A percentile compares a stretch with the other conserved stretches of the same genome.
phyloP scores from a whole-genome alignment of 1,284 basidiomycete species.

The Ustilago nuda region DNA sequence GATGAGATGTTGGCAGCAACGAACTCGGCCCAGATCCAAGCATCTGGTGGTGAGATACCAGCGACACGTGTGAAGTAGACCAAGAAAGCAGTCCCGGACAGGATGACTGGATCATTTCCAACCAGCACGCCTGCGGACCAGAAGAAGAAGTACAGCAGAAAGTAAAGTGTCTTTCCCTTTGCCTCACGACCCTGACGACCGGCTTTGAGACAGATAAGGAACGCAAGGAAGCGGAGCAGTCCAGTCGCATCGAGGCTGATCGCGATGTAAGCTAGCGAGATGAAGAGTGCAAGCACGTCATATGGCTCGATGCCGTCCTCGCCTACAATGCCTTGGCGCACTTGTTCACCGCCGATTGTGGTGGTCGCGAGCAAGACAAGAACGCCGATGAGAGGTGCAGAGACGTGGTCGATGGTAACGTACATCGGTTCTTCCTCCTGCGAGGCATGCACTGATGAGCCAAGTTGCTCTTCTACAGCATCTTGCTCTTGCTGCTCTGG shows the following conservation, averaged over 20 bases:
- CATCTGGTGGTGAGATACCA: slow-evolving; percentile 74
- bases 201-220: slow-evolving; percentile 53
- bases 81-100: slow-evolving; percentile 81
- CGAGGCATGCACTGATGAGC: not conserved
- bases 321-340: slow-evolving; percentile 78
- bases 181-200: slow-evolving; percentile 49
- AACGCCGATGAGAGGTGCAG: slow-evolving; percentile 79
- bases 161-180: slow-evolving; percentile 75
- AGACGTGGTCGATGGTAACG: slow-evolving; percentile 56
- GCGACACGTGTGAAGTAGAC: slow-evolving; percentile 85
- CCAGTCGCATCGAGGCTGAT: slow-evolving; percentile 92
- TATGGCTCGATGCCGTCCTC: slow-evolving; percentile 85
- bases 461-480: slow-evolving; percentile 25
- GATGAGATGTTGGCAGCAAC: slow-evolving; percentile 80
- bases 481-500: slow-evolving; percentile 27
- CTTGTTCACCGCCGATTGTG: slow-evolving; percentile 76
- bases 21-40: slow-evolving; percentile 80
- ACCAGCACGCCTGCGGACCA: slow-evolving; percentile 82
- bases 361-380: slow-evolving; percentile 81
- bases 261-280: slow-evolving; percentile 91
- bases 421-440: slow-evolving; percentile 17
- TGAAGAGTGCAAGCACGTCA: slow-evolving; percentile 91
- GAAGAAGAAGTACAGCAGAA: slow-evolving; percentile 83
- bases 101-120: slow-evolving; percentile 77
- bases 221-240: slow-evolving; percentile 82